Evolutionary conservation across 495 filamentous ascomycete species (phyloP), one percentile per base, ranked within the genome.

Genomic region (Parachaetomium inaequale): DNA sequence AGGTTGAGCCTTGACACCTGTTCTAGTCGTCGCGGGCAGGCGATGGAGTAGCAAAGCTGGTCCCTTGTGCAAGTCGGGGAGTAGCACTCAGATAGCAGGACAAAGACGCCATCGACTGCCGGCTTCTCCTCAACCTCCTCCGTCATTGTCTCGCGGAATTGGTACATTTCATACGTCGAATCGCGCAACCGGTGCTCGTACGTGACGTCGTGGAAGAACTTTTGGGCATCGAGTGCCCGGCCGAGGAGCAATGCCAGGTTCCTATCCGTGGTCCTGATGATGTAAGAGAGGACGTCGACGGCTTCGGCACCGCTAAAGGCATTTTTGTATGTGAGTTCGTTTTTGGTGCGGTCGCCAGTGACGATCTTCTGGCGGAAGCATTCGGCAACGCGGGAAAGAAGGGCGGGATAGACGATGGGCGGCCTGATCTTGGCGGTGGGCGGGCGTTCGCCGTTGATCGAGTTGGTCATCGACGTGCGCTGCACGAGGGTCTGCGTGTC

Each of bases 121-220:
- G 76, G 74, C 25, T 87, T 87, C 43, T 89, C 85, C 46, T 85
- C 81, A 7, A 84, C 78, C 52, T 97, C 93, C 64, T 98, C 93
- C 71, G 91, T 85, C 68, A 97, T 81, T 11, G 90, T 95, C 73
- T 97, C 93, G 61, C 89, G 87, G 74, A 99, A 99, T 71, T 97
- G 93, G 74, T 97, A 99, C 65, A 99, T 88, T 72, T 99, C 95
- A 46, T 84, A 85, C 12, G 85, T 79, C 7, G 92, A 93, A 77
- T 99, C 95, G 67, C 95, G 87, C 58, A 99, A 78, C 51, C 95
- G 85, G 72, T 99, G 95, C 63, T 96, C 93, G 74, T 99, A 99
- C 4, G 93, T 96, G 43, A 98, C 95, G 83, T 99, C 95, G 74
- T 98, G 95, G 72, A 99, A 99, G 74, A 98, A 97, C 74, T 98